Evolutionary conservation across 2,329 filamentous ascomycete species (phyloP), one percentile per base, ranked within the genome.

Genomic region (Hypoxylon sp.): DNA sequence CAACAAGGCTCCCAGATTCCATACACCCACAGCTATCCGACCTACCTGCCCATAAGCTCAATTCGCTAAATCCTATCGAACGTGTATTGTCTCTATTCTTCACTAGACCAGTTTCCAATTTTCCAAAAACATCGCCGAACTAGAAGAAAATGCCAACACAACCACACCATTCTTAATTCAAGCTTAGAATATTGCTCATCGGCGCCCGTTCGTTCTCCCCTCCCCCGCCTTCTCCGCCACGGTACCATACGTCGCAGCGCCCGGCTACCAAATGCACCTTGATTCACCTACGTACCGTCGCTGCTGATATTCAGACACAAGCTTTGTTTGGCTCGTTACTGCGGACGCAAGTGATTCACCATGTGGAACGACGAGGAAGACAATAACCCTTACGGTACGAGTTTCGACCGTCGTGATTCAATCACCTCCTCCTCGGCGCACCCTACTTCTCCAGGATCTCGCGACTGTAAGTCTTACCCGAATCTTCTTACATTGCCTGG

Each of bases 331-430:
- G 19, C 32, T 37, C 60, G 68, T 59, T 46, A 37, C 50, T 27
- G 21, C 30, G 19, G 56, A 50, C 53, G 46, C 53, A 59, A 65
- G 54, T 51, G 43, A 61, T 63, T 71, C 78, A 86, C 74, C 72
- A 98, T 98, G 95, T 98, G 95, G 95, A 96, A 97, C 86, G 94
- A 98, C 84, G 95, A 98, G 82, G 76, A 78, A 68, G 93, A 98
- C 77, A 98, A 98, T 82, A 98, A 98, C 79, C 95, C 95, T 4
- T 97, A 98, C 77, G 94, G 94, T 70, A 88, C 85, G 74, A 95
- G 93, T 79, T 97, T 97, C 82, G 92, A 96, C 79, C 91, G 92
- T 74, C 89, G 92, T 74, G 92, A 96, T 79, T 92, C 92, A 67
- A 88, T 91, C 78, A 85, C 88, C 47, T 93, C 90, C 27, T 90